A percentile compares a stretch with the other conserved stretches of the same genome.
Conservation (phyloP, 805 yeast genomes). For the Candida nonsorbophila region DNA sequence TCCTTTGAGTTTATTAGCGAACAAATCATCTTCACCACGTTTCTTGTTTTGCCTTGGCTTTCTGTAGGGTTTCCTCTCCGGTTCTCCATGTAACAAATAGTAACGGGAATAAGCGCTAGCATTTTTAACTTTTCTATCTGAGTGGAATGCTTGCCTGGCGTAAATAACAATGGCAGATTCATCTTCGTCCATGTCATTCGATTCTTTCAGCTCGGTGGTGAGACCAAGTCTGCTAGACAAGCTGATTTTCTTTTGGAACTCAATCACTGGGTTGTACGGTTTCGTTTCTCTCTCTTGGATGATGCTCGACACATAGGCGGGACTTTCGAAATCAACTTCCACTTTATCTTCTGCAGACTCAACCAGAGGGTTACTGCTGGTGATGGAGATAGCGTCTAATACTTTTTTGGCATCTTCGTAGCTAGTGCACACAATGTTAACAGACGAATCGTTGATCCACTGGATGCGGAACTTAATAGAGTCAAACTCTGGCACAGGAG, state of each 20-base stretch:
- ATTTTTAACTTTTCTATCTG: conserved; percentile 54
- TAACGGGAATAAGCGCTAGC: conserved; percentile 58
- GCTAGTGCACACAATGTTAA: conserved; percentile 50
- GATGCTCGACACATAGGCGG: conserved; percentile 15
- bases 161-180: conserved; percentile 30
- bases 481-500: conserved; percentile 18
- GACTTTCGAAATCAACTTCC: conserved; percentile 6
- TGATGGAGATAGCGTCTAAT: conserved; percentile 27
- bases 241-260: conserved; percentile 25
- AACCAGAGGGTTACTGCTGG: conserved; percentile 10
- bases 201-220: conserved; percentile 8
- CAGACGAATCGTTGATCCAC: conserved; percentile 63
- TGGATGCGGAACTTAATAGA: conserved; percentile 42
- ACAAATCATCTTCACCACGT: conserved; percentile 27
- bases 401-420: conserved; percentile 36
- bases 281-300: conserved; percentile 36
- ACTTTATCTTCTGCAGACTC: conserved; percentile 5
- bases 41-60: conserved; percentile 1
- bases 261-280: conserved; percentile 31
- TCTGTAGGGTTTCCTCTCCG: conserved; percentile 36
- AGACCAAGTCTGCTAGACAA: conserved; percentile 24
- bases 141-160: conserved; percentile 45
- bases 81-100: conserved; percentile 69
- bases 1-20: conserved; percentile 21
- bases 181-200: conserved; percentile 31